Percentiles rank a stretch among this genome's conserved stretches.
phyloP scores from a whole-genome alignment of 2,329 filamentous ascomycete genomes.

The Aspergillus unguis region DNA sequence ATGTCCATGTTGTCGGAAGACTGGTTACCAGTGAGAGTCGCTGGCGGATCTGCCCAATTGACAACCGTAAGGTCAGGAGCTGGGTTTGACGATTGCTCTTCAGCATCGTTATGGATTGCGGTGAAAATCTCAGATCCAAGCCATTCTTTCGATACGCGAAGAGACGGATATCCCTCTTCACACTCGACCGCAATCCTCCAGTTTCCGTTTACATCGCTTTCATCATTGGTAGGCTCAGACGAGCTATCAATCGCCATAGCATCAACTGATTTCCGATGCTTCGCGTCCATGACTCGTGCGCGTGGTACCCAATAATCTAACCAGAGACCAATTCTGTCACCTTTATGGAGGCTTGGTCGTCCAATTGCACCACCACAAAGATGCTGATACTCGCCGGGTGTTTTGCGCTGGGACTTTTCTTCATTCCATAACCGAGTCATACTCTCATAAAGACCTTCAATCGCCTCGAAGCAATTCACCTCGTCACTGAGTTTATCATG shows the following conservation, averaged over 20 bases:
- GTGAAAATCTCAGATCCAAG: slow-evolving; percentile 36
- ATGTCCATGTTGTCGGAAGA: slow-evolving; percentile 37
- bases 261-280: slow-evolving; percentile 26
- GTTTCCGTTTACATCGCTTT: slow-evolving; percentile 22
- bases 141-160: slow-evolving; percentile 46
- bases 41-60: slow-evolving; percentile 40
- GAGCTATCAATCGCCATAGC: slow-evolving; percentile 34
- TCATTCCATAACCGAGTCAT: slow-evolving; percentile 44
- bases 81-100: slow-evolving; percentile 22
- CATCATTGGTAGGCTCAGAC: slow-evolving; percentile 17
- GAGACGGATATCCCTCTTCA: slow-evolving; percentile 44
- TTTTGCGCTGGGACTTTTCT: slow-evolving; percentile 34
- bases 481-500: slow-evolving; percentile 44
- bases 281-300: slow-evolving; percentile 33
- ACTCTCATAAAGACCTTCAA: slow-evolving; percentile 43
- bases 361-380: slow-evolving; percentile 42
- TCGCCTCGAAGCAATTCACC: slow-evolving; percentile 46
- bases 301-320: slow-evolving; percentile 44
- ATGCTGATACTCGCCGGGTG: slow-evolving; percentile 34
- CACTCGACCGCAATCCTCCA: slow-evolving; percentile 44
- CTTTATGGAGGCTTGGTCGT: slow-evolving; percentile 41
- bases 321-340: slow-evolving; percentile 38
- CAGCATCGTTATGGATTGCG: slow-evolving; percentile 19
- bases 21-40: slow-evolving; percentile 32
- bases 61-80: slow-evolving; percentile 29